Evolutionary conservation across 768 basidiomycete species (phyloP).

Genomic region (Mycena haematopus): DNA sequence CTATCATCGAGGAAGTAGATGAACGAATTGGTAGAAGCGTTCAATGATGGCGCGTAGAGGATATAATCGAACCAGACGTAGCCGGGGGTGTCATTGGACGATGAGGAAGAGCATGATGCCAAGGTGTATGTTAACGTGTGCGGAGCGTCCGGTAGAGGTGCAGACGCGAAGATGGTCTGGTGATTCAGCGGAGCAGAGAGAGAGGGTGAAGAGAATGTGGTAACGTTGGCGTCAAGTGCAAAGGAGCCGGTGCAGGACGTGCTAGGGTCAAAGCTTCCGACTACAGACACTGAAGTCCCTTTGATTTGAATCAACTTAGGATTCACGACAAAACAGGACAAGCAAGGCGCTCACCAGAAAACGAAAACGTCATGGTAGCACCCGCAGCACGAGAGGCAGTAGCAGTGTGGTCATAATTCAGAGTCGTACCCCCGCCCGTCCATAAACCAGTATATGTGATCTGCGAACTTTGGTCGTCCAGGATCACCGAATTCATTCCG

Average conservation of each 20-base stretch:
- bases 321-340: neutral
- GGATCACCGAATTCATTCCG: slow-evolving; percentile 26
- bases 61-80: slow-evolving; percentile 35
- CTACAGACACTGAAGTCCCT: slow-evolving; percentile 30
- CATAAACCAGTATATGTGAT: slow-evolving; percentile 29
- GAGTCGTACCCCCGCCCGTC: slow-evolving; percentile 18
- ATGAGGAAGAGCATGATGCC: slow-evolving; percentile 25
- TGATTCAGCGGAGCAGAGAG: slow-evolving; percentile 23
- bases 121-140: slow-evolving; percentile 33
- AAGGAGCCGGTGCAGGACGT: slow-evolving; percentile 31
- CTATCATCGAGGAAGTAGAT: slow-evolving; percentile 33
- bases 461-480: slow-evolving; percentile 31
- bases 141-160: slow-evolving; percentile 27
- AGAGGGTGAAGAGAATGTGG: slow-evolving; percentile 27
- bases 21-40: slow-evolving; percentile 25
- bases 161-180: slow-evolving; percentile 29
- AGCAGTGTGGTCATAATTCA: slow-evolving; percentile 31
- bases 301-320: slow-evolving; percentile 6
- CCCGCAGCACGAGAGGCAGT: slow-evolving; percentile 27
- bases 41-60: slow-evolving; percentile 31
- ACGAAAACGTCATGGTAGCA: slow-evolving; percentile 31
- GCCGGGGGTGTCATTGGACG: slow-evolving; percentile 13
- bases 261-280: slow-evolving; percentile 29
- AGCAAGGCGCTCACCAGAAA: slow-evolving; percentile 29
- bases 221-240: slow-evolving; percentile 28